Evolutionary conservation across 495 filamentous ascomycete species (phyloP), one percentile per base, ranked within the genome.

Genomic region (Aspergillus sparsus): DNA sequence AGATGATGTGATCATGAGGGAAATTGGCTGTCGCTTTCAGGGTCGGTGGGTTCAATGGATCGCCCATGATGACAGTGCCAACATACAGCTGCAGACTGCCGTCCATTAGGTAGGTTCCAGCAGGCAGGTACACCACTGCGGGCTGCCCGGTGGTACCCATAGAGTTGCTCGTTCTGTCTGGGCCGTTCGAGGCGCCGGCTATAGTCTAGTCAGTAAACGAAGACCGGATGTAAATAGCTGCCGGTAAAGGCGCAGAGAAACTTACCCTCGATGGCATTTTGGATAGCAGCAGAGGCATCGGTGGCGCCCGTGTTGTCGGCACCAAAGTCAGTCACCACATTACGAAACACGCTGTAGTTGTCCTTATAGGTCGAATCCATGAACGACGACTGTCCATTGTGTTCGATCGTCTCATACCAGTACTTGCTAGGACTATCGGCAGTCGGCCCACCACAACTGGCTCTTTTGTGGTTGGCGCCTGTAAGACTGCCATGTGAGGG

Each of bases 91-190:
- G 72, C 15, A 82, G 42, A 2, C 69, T 60, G 13, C 50, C 52
- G 27, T 63, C 65, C 46, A 82, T 21, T 6, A 71, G 44, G 49
- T 82, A 82, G 5, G 71, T 79, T 7, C 80, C 80, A 4, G 62
- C 60, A 2, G 78, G 79, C 13, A 82, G 54, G 53, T 80, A 82
- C 11, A 82, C 65, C 7, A 80, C 68, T 3, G 78, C 79, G 3
- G 79, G 79, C 49, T 75, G 71, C 6, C 78, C 76, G 0, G 79
- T 80, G 33, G 70, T 77, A 9, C 79, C 79, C 62, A 75, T 71
- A 6, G 36, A 57, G 12, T 69, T 62, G 7, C 67, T 65, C 21
- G 59, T 69, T 16, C 73, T 67, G 45, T 49, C 60, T 11, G 67
- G 62, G 27, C 67, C 70, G 15, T 65, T 61, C 9, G 58, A 59